Base-by-base conservation (phyloP, 78 protist genomes). In the Polysphondylium violaceum region DNA sequence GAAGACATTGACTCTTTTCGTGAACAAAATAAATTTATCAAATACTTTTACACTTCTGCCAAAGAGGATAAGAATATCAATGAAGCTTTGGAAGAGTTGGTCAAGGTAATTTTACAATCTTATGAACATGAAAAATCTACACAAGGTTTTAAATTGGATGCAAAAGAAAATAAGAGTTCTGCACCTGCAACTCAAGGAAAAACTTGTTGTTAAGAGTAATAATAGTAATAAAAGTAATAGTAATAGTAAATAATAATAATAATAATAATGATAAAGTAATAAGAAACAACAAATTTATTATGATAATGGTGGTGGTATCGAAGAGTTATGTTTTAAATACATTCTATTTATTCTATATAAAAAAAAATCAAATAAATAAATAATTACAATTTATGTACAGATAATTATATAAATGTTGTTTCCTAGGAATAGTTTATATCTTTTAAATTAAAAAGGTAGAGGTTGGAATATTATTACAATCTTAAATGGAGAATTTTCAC, bases 1-100 rank as follows among this genome's bases (percentile, higher is more conserved):
- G 88, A 78, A 17, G 88, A 78, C 36, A 64, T 78, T 19, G 72
- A 78, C 21, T 27, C 58, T 1, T 78, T 78, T 69, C 64, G 88
- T 23, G 65, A 61, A 31, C 50, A 63, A 31, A 78, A 78, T 51
- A 69, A 64, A 31, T 78, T 81, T 27, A 36, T 55, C 19, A 44
- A 81, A 53, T 81, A 51, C 50, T 81, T 81, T 73, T 81, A 65
- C 21, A 67, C 89, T 2, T 81, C 89, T 0, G 89, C 89, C 11
- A 81, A 81, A 55, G 76, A 81, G n/a, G 89, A 63, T 27, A 50
- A 44, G 6, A 69, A 69, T 40, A 51, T 81, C 19, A 63, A 81
- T 35, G 76, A 81, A 36, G 64, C 77, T 7, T 53, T 81, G 23
- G 77, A 81, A 38, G 60, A 81, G 35, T 25, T 81, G 31, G 69